Percentiles rank a stretch among this genome's conserved stretches.
Conservation (phyloP, 2,329 filamentous ascomycete species). For the Penicillium sp. region DNA sequence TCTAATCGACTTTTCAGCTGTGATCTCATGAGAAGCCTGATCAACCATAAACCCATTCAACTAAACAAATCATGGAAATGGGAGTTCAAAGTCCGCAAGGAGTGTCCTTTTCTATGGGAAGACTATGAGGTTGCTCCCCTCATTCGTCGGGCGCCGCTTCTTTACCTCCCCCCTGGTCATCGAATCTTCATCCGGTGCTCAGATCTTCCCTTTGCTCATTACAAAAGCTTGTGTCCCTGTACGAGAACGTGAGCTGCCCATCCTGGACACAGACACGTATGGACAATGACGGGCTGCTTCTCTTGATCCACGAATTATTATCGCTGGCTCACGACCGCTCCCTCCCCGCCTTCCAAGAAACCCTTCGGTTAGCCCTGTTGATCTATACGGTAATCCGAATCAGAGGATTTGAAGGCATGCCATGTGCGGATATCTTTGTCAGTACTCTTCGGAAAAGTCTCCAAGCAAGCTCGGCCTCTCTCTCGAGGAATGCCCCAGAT, state of each 20-base stretch:
- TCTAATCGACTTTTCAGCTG: neutral
- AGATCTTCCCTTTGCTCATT: conserved; percentile 11
- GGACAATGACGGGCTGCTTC: conserved; percentile 25
- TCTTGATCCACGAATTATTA: conserved; percentile 15
- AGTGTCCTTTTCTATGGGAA: conserved; percentile 13
- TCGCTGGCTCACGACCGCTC: conserved; percentile 1
- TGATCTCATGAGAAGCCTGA: conserved; percentile 5
- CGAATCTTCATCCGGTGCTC: conserved; percentile 8
- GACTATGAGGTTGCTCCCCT: neutral
- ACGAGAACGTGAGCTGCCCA: conserved; percentile 13
- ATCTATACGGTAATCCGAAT: conserved; percentile 20
- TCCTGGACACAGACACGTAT: conserved; percentile 19
- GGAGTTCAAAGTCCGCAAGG: conserved; percentile 20
- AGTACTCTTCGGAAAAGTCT: conserved; percentile 14
- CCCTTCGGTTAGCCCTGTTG: conserved; percentile 18
- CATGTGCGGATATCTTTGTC: conserved; percentile 17
- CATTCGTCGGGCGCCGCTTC: conserved; percentile 12
- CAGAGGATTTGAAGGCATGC: conserved; percentile 20
- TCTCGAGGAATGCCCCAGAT: conserved; percentile 12
- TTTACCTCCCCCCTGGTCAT: conserved; percentile 18
- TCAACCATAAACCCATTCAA: neutral
- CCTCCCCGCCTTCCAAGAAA: conserved; percentile 18
- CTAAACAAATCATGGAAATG: conserved; percentile 6
- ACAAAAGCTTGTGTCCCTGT: conserved; percentile 20
- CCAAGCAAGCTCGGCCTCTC: neutral